Evolutionary conservation across 2,329 filamentous ascomycete species (phyloP).

Genomic region (Bipolaris sorokiniana): DNA sequence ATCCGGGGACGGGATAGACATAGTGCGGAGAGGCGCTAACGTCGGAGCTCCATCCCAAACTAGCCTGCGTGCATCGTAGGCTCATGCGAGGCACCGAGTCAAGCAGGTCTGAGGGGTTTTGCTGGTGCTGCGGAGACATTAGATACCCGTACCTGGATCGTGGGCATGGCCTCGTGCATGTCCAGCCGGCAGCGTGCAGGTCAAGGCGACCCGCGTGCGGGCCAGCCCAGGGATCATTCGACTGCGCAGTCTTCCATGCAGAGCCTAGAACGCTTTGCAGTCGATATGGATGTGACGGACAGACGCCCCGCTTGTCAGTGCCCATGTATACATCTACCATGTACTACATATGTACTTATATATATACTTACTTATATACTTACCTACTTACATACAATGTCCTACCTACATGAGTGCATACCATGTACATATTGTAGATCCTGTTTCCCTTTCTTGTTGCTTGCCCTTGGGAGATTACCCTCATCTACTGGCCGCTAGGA

Average conservation of each 20-base stretch:
- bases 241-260: background rate
- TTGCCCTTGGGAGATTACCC: background rate
- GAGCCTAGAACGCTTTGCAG: background rate
- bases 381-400: too few relatives aligned
- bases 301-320: too few relatives aligned
- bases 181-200: background rate
- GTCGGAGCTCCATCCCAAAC: constrained; percentile 11
- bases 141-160: constrained; percentile 12
- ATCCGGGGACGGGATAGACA: constrained; percentile 17
- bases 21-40: constrained; percentile 21
- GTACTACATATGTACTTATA: too few relatives aligned
- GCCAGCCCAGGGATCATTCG: background rate
- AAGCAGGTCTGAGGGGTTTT: constrained; percentile 13
- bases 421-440: too few relatives aligned
- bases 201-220: background rate
- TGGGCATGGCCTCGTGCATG: background rate
- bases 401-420: too few relatives aligned
- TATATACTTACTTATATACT: too few relatives aligned
- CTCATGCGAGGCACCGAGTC: constrained; percentile 1
- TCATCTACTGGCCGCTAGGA: background rate
- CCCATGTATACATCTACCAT: too few relatives aligned
- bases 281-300: background rate
- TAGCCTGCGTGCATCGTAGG: constrained; percentile 10
- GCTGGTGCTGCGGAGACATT: constrained; percentile 7
- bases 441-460: too few relatives aligned